These are phyloP conservation scores for Acacia concinna DNA, from an alignment of 331 rosid genomes.

Conservation along the genomic window DNA sequence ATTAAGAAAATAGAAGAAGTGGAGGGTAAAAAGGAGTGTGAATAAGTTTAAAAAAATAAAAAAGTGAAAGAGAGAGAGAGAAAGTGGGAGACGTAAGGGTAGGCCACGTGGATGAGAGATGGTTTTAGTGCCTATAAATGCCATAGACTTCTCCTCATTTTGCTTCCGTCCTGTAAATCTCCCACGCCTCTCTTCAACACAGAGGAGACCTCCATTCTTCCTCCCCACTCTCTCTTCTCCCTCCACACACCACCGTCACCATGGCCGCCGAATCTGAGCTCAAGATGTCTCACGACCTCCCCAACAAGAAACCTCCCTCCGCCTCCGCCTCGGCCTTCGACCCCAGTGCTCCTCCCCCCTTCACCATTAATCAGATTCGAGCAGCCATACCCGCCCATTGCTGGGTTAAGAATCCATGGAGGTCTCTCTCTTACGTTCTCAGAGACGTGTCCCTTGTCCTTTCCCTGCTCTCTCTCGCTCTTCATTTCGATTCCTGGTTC, in stretches of 20 bases:
- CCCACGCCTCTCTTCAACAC: not conserved
- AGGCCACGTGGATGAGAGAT: not conserved
- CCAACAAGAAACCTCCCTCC: not conserved
- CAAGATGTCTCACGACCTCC: not conserved
- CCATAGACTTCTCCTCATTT: not conserved
- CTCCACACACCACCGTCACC: no score
- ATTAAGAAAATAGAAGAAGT: no score
- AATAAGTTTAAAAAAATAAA: no score
- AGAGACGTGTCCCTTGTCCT: constrained; percentile 55
- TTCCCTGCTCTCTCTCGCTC: constrained; percentile 50
- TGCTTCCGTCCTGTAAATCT: not conserved
- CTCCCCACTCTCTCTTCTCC: no score
- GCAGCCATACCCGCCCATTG: constrained; percentile 89
- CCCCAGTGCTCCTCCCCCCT: constrained; percentile 88
- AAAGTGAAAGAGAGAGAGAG: accelerated
- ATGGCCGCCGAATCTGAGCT: not conserved
- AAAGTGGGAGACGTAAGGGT: no score
- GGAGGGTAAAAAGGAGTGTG: no score
- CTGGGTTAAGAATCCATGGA: constrained; percentile 81
- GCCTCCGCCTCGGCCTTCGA: constrained; percentile 57
- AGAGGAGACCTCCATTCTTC: not conserved
- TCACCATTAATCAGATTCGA: constrained; percentile 78
- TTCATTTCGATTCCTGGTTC: constrained; percentile 48
- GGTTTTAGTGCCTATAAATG: not conserved
- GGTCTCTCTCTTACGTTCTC: constrained; percentile 65